phyloP scores from a whole-genome alignment of 768 basidiomycete genomes.

The Sarcodon aspratus region DNA sequence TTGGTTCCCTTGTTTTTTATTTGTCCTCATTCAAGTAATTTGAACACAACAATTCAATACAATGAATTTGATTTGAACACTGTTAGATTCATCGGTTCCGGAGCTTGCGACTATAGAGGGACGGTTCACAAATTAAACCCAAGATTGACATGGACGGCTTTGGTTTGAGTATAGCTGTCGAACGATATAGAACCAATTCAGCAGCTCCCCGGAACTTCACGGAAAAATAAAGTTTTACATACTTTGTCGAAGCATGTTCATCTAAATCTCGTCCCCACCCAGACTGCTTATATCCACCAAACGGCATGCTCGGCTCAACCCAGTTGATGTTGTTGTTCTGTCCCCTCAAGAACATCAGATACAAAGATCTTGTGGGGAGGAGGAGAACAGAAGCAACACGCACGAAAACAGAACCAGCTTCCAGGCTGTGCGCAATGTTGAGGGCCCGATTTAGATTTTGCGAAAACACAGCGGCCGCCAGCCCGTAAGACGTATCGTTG shows the following conservation, averaged over 20 bases:
- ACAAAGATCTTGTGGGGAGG: background rate
- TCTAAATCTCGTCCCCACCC: conserved; percentile 44
- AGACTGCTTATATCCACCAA: conserved; percentile 80
- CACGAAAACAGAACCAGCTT: conserved; percentile 29
- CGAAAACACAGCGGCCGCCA: conserved; percentile 40
- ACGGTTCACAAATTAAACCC: conserved; percentile 8
- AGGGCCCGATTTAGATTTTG: conserved; percentile 30
- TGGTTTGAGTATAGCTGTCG: conserved; percentile 50
- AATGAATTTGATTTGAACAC: too few species aligned
- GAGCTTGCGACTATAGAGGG: too few species aligned
- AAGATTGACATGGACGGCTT: conserved; percentile 60
- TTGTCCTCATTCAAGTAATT: too few species aligned
- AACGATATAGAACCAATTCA: conserved; percentile 74
- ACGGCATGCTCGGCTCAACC: conserved; percentile 33
- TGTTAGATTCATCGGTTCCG: too few species aligned
- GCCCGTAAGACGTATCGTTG: conserved; percentile 38
- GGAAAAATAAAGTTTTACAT: conserved; percentile 22
- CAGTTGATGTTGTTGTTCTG: conserved; percentile 15
- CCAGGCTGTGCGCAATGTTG: conserved; percentile 25
- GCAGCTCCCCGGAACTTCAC: conserved; percentile 61
- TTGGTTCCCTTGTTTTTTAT: too few species aligned
- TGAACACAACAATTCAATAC: too few species aligned
- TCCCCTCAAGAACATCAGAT: background rate
- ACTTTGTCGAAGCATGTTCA: conserved; percentile 36
- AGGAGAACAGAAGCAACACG: too few species aligned